Conservation (phyloP, 305 asterid species). For the Rubia tinctorum region DNA sequence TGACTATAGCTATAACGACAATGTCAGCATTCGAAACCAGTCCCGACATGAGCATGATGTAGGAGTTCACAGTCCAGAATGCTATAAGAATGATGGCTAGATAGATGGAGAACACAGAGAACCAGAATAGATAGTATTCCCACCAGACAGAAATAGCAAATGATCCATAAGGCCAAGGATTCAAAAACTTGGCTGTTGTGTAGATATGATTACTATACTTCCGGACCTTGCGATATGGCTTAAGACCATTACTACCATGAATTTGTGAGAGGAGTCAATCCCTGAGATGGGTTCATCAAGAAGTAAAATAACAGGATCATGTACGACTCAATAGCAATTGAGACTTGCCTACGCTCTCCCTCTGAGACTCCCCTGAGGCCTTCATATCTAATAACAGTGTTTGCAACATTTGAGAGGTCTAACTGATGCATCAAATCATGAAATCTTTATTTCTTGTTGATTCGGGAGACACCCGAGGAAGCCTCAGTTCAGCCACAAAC, state of each 20-base stretch:
- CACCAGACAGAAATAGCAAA: conserved; percentile 29
- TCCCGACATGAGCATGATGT: no score
- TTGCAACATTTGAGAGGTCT: no score
- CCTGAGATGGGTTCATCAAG: conserved; percentile 45
- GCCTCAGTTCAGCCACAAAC: no score
- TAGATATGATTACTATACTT: conserved; percentile 36
- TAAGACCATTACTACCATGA: conserved; percentile 32
- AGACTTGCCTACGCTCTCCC: conserved; percentile 35
- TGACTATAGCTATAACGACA: no score
- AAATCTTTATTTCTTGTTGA: no score
- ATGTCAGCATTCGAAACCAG: no score
- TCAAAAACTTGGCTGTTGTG: conserved; percentile 40
- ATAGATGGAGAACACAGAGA: conserved; percentile 8
- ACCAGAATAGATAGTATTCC: conserved; percentile 31
- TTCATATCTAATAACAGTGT: conserved; percentile 31
- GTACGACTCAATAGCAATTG: conserved; percentile 36
- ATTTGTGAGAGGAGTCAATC: conserved; percentile 35
- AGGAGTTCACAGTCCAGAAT: no score
- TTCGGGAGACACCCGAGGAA: no score
- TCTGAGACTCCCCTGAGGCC: conserved; percentile 42
- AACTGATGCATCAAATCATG: no score
- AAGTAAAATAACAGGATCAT: conserved; percentile 31
- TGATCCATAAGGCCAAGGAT: conserved; percentile 30
- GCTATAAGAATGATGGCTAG: no score
- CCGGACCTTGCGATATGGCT: conserved; percentile 35